A percentile compares a stretch with the other conserved stretches of the same genome.
Conservation (phyloP, 2,329 filamentous ascomycete species). For the Aspergillus neoniger region DNA sequence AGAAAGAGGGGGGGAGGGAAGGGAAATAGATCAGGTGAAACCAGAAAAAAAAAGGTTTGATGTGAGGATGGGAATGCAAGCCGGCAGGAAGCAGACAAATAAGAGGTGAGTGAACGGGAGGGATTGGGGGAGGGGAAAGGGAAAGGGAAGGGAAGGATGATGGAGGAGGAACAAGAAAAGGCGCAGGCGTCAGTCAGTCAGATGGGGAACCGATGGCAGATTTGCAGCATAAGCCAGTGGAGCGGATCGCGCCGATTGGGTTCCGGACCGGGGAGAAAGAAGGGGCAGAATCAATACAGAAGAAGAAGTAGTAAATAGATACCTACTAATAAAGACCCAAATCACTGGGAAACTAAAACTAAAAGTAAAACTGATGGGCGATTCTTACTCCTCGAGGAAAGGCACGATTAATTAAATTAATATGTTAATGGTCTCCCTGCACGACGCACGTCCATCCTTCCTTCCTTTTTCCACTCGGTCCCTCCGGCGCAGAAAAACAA, state of each 20-base stretch:
- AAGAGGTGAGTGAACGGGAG: slow-evolving; percentile 2
- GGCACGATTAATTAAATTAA: no score
- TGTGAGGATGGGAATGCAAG: slow-evolving; percentile 1
- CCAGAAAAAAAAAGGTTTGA: slow-evolving; percentile 1
- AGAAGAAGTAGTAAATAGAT: no score
- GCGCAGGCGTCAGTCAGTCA: slow-evolving; percentile 14
- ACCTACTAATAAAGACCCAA: no score
- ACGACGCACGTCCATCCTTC: no score
- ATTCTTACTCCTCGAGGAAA: no score
- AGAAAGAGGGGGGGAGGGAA: slow-evolving; percentile 12
- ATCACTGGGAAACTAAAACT: no score
- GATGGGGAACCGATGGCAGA: slow-evolving; percentile 5
- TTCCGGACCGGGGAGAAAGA: background rate
- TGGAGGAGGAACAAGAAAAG: slow-evolving; percentile 13
- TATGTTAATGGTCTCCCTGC: no score
- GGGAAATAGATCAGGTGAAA: background rate
- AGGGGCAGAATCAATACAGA: background rate
- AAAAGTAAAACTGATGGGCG: no score
- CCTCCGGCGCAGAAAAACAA: background rate
- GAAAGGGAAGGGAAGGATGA: background rate
- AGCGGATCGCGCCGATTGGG: background rate
- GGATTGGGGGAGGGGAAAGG: background rate
- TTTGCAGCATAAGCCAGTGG: background rate
- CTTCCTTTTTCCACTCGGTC: no score
- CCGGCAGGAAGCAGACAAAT: slow-evolving; percentile 11